phyloP scores from a whole-genome alignment of 2,329 filamentous ascomycete species.

The Colletotrichum incanum region DNA sequence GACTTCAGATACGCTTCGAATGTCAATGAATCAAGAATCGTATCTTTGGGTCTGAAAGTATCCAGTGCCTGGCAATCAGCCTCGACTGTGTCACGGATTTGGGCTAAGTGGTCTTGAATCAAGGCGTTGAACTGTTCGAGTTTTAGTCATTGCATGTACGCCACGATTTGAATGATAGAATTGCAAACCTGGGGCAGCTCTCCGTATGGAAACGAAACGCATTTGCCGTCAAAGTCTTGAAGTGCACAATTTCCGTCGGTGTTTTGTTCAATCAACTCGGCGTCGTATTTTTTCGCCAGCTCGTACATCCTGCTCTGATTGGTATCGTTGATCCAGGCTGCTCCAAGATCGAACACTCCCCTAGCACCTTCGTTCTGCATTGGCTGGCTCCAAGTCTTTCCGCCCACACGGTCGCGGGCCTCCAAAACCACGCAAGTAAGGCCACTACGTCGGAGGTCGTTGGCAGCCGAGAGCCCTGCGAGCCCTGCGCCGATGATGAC shows the following conservation, averaged over 20 bases:
- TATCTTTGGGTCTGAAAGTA: constrained; percentile 43
- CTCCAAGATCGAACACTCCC: constrained; percentile 66
- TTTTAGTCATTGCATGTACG: not conserved
- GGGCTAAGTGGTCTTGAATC: constrained; percentile 11
- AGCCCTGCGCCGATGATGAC: constrained; percentile 64
- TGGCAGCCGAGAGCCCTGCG: constrained; percentile 56
- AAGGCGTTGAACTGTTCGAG: constrained; percentile 29
- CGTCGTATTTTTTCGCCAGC: constrained; percentile 57
- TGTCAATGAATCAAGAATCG: constrained; percentile 47
- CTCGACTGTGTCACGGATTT: constrained; percentile 48
- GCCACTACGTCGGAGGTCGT: constrained; percentile 53
- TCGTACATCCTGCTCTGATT: constrained; percentile 64
- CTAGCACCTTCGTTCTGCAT: constrained; percentile 46
- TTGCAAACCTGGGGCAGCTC: constrained; percentile 42
- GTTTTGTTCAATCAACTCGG: constrained; percentile 65
- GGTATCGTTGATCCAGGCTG: constrained; percentile 73
- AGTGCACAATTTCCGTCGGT: constrained; percentile 60
- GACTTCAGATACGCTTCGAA: constrained; percentile 51
- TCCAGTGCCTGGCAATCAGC: constrained; percentile 50
- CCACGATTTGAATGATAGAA: no score
- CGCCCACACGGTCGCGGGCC: constrained; percentile 65
- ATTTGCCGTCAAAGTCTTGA: constrained; percentile 55
- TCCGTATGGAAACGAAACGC: constrained; percentile 44
- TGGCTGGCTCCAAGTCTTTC: constrained; percentile 63
- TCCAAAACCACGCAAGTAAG: constrained; percentile 63